Evolutionary conservation across 2,329 filamentous ascomycete species (phyloP), one percentile per base, ranked within the genome.

Genomic region (Cytospora chrysosperma): DNA sequence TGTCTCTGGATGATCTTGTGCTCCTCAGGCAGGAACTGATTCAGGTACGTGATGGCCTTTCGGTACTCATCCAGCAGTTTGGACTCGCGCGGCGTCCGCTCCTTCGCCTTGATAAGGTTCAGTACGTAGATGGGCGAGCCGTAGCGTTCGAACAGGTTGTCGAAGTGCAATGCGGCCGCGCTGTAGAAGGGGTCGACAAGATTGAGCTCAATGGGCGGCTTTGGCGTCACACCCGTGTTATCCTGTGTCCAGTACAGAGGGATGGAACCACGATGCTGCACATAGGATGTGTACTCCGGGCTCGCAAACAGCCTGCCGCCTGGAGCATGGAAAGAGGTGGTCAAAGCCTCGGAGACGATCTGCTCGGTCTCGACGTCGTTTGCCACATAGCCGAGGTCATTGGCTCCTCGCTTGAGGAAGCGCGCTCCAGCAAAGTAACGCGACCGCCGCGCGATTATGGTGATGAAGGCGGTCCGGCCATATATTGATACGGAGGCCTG

Each of bases 361-460:
- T 99, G 95, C 76, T 99, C 95, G 0, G 95, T 98, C 77, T 99
- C 96, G 27, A 99, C 95, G 75, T 99, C 96, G 72, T 99, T 99
- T 59, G 95, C 96, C 61, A 99, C 95, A 73, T 96, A 96, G 17
- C 95, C 94, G 62, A 93, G 75, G 74, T 99, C 95, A 71, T 99
- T 99, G 55, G 93, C 91, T 34, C 95, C 95, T 63, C 95, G 88
- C 76, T 99, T 99, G 59, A 99, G 78, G 69, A 97, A 99, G 4
- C 95, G 85, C 43, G 95, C 95, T 30, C 95, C 95, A 3, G 95
- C 95, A 75, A 98, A 99, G 75, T 92, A 92, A 10, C 95, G 86
- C 19, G 95, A 99, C 34, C 95, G 87, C 62, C 95, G 84, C 3
- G 95, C 96, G 70, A 99, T 96, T 58, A 99, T 88, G 0, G 94